Conservation (phyloP, 1,139 yeast species). For the Meyerozyma sp. region DNA sequence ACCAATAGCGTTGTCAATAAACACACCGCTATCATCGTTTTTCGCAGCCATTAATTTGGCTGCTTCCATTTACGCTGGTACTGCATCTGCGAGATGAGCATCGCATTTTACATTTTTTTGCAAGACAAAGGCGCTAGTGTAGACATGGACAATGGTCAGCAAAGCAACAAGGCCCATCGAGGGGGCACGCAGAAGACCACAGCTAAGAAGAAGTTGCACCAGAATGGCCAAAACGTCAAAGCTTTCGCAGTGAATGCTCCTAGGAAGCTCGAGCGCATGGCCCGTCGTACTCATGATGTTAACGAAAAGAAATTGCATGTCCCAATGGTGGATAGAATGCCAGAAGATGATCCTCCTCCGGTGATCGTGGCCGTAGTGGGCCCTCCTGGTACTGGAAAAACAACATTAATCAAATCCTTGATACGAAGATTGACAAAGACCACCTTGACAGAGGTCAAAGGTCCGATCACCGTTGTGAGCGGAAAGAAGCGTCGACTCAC, state of each 20-base stretch:
- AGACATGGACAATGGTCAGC: constrained; percentile 24
- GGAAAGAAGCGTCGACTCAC: constrained; percentile 93
- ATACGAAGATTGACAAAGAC: constrained; percentile 89
- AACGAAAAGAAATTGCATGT: constrained; percentile 87
- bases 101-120: not conserved
- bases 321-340: constrained; percentile 96
- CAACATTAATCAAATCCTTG: constrained; percentile 85
- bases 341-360: constrained; percentile 97
- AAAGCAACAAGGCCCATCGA: constrained; percentile 57
- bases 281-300: constrained; percentile 79
- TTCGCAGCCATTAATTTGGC: not conserved
- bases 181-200: constrained; percentile 50
- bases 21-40: not conserved
- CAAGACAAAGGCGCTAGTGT: not conserved
- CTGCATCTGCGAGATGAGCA: not conserved
- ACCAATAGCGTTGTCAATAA: not conserved
- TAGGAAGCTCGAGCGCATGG: constrained; percentile 78
- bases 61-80: not conserved
- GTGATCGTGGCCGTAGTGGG: constrained; percentile 95
- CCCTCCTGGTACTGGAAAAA: constrained; percentile 98
- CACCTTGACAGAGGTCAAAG: constrained; percentile 77
- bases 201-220: constrained; percentile 82
- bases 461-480: constrained; percentile 96
- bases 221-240: constrained; percentile 87
- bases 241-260: constrained; percentile 96